phyloP scores from a whole-genome alignment of 805 yeast species.

The Kluyveromyces dobzhanskii region DNA sequence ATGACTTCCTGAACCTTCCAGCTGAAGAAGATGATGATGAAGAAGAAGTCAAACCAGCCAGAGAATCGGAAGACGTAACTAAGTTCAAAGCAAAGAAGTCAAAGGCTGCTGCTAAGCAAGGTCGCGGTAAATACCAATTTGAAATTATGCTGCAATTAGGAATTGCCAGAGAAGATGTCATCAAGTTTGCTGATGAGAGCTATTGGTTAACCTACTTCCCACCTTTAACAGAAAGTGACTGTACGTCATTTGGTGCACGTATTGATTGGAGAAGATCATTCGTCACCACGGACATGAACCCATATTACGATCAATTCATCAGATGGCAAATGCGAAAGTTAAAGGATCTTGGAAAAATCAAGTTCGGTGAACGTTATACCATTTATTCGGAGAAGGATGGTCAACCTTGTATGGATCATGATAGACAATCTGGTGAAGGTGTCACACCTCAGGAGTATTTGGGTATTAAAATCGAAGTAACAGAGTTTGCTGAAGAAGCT shows the following conservation, averaged over 20 bases:
- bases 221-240: constrained; percentile 74
- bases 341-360: constrained; percentile 80
- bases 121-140: constrained; percentile 88
- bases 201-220: constrained; percentile 93
- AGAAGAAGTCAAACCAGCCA: constrained; percentile 28
- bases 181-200: constrained; percentile 83
- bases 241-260: constrained; percentile 77
- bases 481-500: constrained; percentile 43
- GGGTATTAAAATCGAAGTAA: constrained; percentile 79
- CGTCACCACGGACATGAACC: constrained; percentile 91
- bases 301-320: constrained; percentile 88
- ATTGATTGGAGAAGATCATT: constrained; percentile 97
- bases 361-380: constrained; percentile 97
- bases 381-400: constrained; percentile 97
- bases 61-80: constrained; percentile 66
- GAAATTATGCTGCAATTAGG: constrained; percentile 96
- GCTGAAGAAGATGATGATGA: constrained; percentile 46
- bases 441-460: constrained; percentile 94
- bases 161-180: constrained; percentile 71
- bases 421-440: constrained; percentile 95
- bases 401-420: constrained; percentile 99
- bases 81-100: constrained; percentile 90
- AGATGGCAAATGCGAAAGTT: constrained; percentile 94
- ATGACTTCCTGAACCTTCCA: constrained; percentile 63
- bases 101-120: constrained; percentile 89